Evolutionary conservation across 2,329 filamentous ascomycete species (phyloP), one percentile per base, ranked within the genome.

Genomic region (Fusarium praegraminearum): DNA sequence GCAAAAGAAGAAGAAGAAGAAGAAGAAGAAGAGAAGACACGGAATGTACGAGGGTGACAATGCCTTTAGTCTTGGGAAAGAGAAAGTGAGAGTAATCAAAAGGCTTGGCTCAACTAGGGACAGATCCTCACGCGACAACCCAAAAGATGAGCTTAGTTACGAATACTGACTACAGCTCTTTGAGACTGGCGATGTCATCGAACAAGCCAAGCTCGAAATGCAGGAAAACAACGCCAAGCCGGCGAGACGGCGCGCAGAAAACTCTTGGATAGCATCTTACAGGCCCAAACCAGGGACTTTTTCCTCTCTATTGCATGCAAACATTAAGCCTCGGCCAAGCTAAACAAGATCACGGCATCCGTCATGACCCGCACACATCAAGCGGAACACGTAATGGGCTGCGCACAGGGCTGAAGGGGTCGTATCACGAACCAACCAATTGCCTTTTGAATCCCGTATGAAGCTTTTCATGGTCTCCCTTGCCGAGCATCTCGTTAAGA

Each of bases 321-420:
- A 43, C 30, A 61, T 41, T 33, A 50, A 57, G 47, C 20, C 63
- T 44, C 50, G 45, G 49, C 49, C 45, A 40, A 55, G 43, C 44
- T 33, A 46, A 32, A 30, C 40, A 61, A 63, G 33, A 69, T 61
- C 60, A 49, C 50, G 54, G 65, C 65, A 69, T 56, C 60, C 46
- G 60, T 60, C 65, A 69, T 70, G 67, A 70, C 67, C 67, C 67
- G 66, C 67, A 69, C 62, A 69, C 35, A 33, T 56, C 28, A 56
- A 57, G 41, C 40, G 30, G 12, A 45, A 69, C 62, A 58, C 62
- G 67, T 70, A 69, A 70, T 70, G 32, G 62, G 45, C 52, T 44
- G 46, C 61, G 61, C 58, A 66, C 66, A 69, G 66, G 66, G 66
- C 66, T 70, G 66, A 70, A 41, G 4, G 44, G 28, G 44, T 16